Percentiles rank a stretch among this genome's conserved stretches.
These are phyloP conservation scores for Wallacemonas sp. DNA, from an alignment of 208 protist genomes.

Conservation along the genomic window DNA sequence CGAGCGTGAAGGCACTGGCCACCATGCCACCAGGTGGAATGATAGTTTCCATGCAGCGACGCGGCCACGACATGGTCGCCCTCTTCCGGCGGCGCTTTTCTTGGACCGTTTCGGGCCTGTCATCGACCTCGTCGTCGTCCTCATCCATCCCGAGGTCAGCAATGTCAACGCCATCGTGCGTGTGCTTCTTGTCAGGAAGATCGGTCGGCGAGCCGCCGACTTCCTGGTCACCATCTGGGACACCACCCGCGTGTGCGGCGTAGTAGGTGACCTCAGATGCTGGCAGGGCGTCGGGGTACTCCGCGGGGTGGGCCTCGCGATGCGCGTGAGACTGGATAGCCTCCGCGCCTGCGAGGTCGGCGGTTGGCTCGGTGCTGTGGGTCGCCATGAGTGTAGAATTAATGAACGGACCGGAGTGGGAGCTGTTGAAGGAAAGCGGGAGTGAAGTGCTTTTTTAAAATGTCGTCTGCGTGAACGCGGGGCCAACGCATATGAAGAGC, in stretches of 20 bases:
- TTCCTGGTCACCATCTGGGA: background rate
- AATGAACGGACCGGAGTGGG: too few relatives aligned
- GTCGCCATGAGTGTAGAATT: too few relatives aligned
- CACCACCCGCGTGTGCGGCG: background rate
- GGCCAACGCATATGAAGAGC: too few relatives aligned
- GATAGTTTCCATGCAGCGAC: slow-evolving; percentile 20
- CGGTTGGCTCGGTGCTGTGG: too few relatives aligned
- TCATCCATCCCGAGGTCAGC: background rate
- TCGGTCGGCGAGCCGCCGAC: too few relatives aligned
- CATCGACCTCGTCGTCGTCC: background rate
- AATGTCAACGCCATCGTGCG: background rate
- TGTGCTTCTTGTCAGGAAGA: background rate
- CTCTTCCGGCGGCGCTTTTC: background rate
- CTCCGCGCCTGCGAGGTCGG: too few relatives aligned
- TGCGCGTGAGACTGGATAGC: too few relatives aligned
- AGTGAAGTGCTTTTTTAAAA: background rate
- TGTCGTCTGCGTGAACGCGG: too few relatives aligned
- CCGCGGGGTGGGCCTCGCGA: background rate
- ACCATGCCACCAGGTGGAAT: slow-evolving; percentile 53
- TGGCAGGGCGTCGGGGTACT: background rate
- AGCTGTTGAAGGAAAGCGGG: background rate
- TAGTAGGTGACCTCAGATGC: slow-evolving; percentile 5
- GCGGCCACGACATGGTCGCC: background rate
- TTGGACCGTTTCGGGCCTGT: background rate
- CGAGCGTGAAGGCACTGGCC: slow-evolving; percentile 56